These are phyloP conservation scores for Botryotinia narcissicola DNA, from an alignment of 2,329 filamentous ascomycete species.

Conservation along the genomic window DNA sequence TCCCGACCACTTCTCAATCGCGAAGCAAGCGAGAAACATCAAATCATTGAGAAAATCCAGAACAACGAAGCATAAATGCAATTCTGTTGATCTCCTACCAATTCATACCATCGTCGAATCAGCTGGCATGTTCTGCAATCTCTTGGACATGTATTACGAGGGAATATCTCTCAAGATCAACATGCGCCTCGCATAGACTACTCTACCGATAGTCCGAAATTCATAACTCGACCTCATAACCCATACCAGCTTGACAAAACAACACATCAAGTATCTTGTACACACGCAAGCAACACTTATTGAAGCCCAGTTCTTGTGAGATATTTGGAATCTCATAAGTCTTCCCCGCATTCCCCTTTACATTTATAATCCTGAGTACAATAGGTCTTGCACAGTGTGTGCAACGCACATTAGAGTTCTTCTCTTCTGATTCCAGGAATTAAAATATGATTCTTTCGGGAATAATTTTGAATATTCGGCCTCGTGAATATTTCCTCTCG, in stretches of 20 bases:
- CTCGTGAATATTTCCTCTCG: background rate
- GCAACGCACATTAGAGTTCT: background rate
- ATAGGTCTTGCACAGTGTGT: background rate
- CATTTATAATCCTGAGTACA: background rate
- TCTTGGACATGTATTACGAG: background rate
- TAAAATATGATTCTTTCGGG: background rate
- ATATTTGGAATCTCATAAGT: background rate
- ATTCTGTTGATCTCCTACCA: background rate
- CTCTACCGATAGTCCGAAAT: background rate
- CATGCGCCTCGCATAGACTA: background rate
- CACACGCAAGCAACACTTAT: background rate
- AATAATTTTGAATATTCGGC: background rate
- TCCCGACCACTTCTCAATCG: background rate
- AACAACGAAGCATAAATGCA: background rate
- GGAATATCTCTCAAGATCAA: background rate
- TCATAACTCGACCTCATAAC: background rate
- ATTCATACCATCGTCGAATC: background rate
- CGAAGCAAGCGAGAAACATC: background rate
- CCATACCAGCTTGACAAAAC: background rate
- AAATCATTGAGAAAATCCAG: background rate
- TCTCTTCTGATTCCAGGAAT: background rate
- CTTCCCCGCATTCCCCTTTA: background rate
- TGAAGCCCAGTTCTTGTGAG: background rate
- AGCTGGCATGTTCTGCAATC: background rate
- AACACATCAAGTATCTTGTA: background rate